Evolutionary conservation across 1,284 basidiomycete species (phyloP).

Genomic region (Ganoderma multipileum): DNA sequence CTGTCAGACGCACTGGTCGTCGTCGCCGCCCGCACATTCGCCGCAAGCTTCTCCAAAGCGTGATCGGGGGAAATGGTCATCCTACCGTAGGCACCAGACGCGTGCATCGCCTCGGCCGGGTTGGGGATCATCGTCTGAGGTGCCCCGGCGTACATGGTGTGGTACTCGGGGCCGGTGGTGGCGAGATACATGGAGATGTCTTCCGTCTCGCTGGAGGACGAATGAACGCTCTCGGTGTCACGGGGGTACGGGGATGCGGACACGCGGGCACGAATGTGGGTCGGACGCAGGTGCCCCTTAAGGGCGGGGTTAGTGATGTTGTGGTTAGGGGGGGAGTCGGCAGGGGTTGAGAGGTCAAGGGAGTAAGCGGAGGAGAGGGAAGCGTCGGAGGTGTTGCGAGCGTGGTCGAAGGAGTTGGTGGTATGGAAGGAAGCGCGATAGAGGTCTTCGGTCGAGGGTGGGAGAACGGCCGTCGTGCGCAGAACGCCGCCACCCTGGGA

Average conservation of each 20-base stretch:
- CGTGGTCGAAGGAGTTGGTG: conserved; percentile 43
- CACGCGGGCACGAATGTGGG: conserved; percentile 77
- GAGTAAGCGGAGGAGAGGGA: conserved; percentile 54
- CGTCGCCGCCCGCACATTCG: conserved; percentile 85
- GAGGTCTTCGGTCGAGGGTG: conserved; percentile 65
- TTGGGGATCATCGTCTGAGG: conserved; percentile 41
- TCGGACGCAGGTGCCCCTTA: conserved; percentile 74
- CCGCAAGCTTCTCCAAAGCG: conserved; percentile 83
- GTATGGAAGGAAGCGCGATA: conserved; percentile 64
- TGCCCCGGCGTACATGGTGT: conserved; percentile 60
- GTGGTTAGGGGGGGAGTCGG: conserved; percentile 74
- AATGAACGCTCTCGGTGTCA: conserved; percentile 84
- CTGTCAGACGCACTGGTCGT: conserved; percentile 88
- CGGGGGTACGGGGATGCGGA: conserved; percentile 83
- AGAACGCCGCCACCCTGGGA: conserved; percentile 63
- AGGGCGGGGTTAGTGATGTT: conserved; percentile 73
- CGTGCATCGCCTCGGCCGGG: conserved; percentile 67
- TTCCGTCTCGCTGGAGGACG: conserved; percentile 84
- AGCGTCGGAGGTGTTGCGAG: conserved; percentile 43
- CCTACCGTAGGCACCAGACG: conserved; percentile 72
- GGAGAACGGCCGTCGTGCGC: conserved; percentile 57
- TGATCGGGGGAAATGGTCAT: conserved; percentile 79
- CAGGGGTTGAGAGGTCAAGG: conserved; percentile 52
- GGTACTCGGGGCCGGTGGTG: conserved; percentile 57
- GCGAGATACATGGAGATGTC: conserved; percentile 80